A percentile compares a stretch with the other conserved stretches of the same genome.
Conservation (phyloP, 2,329 filamentous ascomycete genomes). For the Fusarium sp. region DNA sequence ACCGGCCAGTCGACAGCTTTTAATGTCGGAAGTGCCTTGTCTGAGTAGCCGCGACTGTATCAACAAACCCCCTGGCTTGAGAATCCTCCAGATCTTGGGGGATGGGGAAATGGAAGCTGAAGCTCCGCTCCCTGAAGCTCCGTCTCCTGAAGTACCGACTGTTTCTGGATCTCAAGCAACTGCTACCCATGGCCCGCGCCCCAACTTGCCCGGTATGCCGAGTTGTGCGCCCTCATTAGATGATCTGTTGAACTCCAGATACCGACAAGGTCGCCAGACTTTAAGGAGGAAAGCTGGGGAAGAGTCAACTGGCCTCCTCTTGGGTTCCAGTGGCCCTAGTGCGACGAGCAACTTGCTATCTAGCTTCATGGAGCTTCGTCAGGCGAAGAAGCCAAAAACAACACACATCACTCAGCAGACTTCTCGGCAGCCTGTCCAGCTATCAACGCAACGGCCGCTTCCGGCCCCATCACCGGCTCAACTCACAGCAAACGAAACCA, state of each 20-base stretch:
- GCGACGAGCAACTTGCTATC: slow-evolving; percentile 45
- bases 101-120: slow-evolving; percentile 43
- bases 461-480: background rate
- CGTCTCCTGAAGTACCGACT: background rate
- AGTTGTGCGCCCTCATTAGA: background rate
- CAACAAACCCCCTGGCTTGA: background rate
- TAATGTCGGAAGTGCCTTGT: slow-evolving; percentile 13
- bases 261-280: background rate
- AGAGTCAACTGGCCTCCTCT: slow-evolving; percentile 13
- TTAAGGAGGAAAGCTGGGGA: slow-evolving; percentile 4
- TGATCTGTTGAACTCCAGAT: slow-evolving; percentile 3
- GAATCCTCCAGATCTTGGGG: slow-evolving; percentile 19
- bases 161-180: background rate
- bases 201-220: background rate
- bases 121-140: background rate
- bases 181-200: no score
- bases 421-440: background rate
- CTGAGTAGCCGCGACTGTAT: slow-evolving; percentile 36
- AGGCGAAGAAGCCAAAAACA: slow-evolving; percentile 41
- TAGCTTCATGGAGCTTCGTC: slow-evolving; percentile 48
- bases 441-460: background rate
- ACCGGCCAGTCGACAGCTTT: slow-evolving; percentile 12
- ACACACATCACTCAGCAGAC: background rate
- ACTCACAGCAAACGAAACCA: no score
- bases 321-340: slow-evolving; percentile 26